phyloP scores from a whole-genome alignment of 768 basidiomycete genomes.

The Russula ochroleuca region DNA sequence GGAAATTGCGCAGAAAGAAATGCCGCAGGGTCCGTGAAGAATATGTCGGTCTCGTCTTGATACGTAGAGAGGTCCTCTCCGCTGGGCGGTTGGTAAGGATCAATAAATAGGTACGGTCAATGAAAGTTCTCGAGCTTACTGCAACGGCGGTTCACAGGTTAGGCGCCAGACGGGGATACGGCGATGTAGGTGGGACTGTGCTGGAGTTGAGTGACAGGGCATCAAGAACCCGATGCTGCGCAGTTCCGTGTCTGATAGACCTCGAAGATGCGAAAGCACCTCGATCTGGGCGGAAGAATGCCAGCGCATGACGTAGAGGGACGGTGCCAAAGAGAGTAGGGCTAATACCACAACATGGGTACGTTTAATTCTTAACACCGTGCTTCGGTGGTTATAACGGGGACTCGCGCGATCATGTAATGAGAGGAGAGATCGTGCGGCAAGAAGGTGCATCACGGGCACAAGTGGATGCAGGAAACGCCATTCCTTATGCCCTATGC shows the following conservation, averaged over 20 bases:
- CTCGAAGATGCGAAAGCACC: constrained; percentile 65
- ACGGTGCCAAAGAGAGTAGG: constrained; percentile 53
- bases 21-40: constrained; percentile 63
- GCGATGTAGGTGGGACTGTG: constrained; percentile 82
- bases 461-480: constrained; percentile 90
- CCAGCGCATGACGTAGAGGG: constrained; percentile 65
- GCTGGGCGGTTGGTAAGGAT: constrained; percentile 31
- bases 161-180: constrained; percentile 75
- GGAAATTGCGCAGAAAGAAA: constrained; percentile 75
- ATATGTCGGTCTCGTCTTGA: constrained; percentile 75
- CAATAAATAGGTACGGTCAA: constrained; percentile 8
- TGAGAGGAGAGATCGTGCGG: constrained; percentile 64
- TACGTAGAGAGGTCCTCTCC: constrained; percentile 54
- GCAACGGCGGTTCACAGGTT: constrained; percentile 88
- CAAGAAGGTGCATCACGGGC: constrained; percentile 77
- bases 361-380: constrained; percentile 1
- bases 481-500: constrained; percentile 95
- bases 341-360: constrained; percentile 35
- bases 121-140: constrained; percentile 41
- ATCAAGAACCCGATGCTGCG: constrained; percentile 72
- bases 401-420: constrained; percentile 15
- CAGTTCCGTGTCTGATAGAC: constrained; percentile 47
- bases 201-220: constrained; percentile 97
- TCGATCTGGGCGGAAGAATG: constrained; percentile 79
- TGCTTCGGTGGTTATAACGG: constrained; percentile 11